Evolutionary conservation across 805 yeast species (phyloP).

Genomic region (Wickerhamiella sorbophila): DNA sequence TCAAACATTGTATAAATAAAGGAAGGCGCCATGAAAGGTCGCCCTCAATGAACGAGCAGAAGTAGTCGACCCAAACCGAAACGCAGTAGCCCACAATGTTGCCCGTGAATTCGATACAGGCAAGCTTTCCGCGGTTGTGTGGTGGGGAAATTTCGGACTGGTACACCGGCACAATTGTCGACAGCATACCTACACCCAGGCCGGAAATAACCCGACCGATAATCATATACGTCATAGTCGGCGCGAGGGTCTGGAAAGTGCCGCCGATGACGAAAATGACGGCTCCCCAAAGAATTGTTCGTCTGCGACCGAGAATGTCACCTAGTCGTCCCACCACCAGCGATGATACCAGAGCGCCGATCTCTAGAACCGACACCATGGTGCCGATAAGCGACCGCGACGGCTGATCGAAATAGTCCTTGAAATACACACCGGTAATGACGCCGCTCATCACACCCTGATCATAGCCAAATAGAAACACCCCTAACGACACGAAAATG

Average conservation of each 20-base stretch:
- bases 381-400: conserved; percentile 64
- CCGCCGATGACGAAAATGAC: conserved; percentile 70
- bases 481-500: conserved; percentile 32
- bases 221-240: conserved; percentile 41
- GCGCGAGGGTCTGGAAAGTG: conserved; percentile 48
- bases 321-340: conserved; percentile 64
- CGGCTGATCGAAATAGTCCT: conserved; percentile 57
- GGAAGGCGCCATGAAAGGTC: conserved; percentile 69
- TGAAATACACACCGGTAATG: conserved; percentile 58
- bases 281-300: conserved; percentile 71
- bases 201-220: conserved; percentile 69
- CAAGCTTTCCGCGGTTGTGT: conserved; percentile 69
- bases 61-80: conserved; percentile 80
- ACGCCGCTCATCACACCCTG: conserved; percentile 89
- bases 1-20: conserved; percentile 54
- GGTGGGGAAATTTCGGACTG: conserved; percentile 84
- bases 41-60: conserved; percentile 48
- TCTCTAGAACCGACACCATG: conserved; percentile 75
- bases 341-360: conserved; percentile 75
- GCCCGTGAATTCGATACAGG: conserved; percentile 80
- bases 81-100: conserved; percentile 68
- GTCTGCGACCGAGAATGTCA: conserved; percentile 64
- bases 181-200: conserved; percentile 71
- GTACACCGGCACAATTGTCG: conserved; percentile 76
- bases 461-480: conserved; percentile 65